Conservation (phyloP, 768 basidiomycete genomes). For the Lanmaoa rubissima region DNA sequence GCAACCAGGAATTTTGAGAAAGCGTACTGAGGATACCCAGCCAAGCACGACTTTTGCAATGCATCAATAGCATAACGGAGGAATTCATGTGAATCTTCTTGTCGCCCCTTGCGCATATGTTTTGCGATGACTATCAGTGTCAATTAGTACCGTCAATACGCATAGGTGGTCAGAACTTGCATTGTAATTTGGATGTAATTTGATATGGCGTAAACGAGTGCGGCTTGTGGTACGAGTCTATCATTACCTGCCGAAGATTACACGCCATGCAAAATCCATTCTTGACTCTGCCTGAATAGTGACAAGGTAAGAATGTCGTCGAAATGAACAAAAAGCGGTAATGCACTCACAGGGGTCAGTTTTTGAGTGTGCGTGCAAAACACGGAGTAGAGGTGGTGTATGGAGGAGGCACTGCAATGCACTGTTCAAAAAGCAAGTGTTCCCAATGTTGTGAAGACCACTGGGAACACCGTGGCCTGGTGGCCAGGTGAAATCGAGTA, state of each 20-base stretch:
- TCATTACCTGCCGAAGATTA: conserved; percentile 55
- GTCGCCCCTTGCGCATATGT: conserved; percentile 84
- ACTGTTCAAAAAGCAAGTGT: conserved; percentile 96
- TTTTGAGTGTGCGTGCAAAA: conserved; percentile 51
- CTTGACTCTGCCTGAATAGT: conserved; percentile 39
- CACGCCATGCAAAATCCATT: conserved; percentile 79
- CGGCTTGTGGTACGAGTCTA: conserved; percentile 47
- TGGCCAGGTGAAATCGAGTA: conserved; percentile 68
- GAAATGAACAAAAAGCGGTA: background rate
- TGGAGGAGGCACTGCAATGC: conserved; percentile 91
- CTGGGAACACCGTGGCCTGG: conserved; percentile 42
- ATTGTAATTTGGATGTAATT: conserved; percentile 67
- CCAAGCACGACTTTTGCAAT: conserved; percentile 80
- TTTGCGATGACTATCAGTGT: conserved; percentile 76
- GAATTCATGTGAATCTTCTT: conserved; percentile 98
- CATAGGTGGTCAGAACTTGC: conserved; percentile 41
- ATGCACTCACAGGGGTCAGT: conserved; percentile 55
- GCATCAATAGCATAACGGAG: conserved; percentile 92
- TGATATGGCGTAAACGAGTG: conserved; percentile 58
- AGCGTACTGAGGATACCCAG: conserved; percentile 67
- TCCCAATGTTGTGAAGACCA: conserved; percentile 84
- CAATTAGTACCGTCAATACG: conserved; percentile 4
- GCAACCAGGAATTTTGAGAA: background rate
- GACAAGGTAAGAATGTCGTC: conserved; percentile 9
- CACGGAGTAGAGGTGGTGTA: conserved; percentile 79